phyloP scores from a whole-genome alignment of 2,329 filamentous ascomycete genomes.

The Zarea fungicola region DNA sequence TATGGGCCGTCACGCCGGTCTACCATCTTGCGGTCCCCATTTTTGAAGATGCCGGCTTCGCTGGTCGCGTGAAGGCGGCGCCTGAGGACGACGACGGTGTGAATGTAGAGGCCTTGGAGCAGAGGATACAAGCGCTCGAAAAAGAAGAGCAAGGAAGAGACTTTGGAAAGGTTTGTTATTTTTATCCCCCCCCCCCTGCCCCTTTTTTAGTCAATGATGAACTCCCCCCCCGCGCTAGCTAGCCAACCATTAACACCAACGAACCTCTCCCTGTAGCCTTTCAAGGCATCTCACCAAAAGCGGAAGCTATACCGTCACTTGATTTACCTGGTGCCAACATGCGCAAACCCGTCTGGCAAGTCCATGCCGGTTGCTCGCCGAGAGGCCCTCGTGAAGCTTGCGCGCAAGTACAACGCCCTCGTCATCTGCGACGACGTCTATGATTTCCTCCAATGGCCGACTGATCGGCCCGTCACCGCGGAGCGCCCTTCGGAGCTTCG shows the following conservation, averaged over 20 bases:
- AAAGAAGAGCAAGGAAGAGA: constrained; percentile 18
- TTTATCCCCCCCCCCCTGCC: neutral
- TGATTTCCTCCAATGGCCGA: constrained; percentile 79
- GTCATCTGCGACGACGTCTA: constrained; percentile 90
- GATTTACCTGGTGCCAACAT: constrained; percentile 84
- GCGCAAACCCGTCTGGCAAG: constrained; percentile 80
- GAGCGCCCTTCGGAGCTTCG: constrained; percentile 35
- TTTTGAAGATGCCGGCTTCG: constrained; percentile 75
- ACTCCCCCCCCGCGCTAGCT: neutral
- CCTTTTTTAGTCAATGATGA: neutral
- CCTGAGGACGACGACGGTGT: constrained; percentile 76
- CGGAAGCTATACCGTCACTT: constrained; percentile 81
- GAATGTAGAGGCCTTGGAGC: constrained; percentile 51
- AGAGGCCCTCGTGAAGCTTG: constrained; percentile 65
- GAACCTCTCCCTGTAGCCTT: constrained; percentile 27
- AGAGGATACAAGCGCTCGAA: constrained; percentile 26
- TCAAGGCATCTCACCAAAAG: constrained; percentile 52
- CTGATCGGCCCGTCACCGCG: constrained; percentile 29
- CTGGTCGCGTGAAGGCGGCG: constrained; percentile 59
- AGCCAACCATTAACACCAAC: neutral
- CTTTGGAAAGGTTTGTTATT: neutral
- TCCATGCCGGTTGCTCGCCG: constrained; percentile 70
- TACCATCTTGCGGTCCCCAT: constrained; percentile 85
- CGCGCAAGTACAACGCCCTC: constrained; percentile 74
- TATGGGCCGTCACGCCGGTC: constrained; percentile 78